Conservation (phyloP, 306 rosid species). For the Lupinus albus region DNA sequence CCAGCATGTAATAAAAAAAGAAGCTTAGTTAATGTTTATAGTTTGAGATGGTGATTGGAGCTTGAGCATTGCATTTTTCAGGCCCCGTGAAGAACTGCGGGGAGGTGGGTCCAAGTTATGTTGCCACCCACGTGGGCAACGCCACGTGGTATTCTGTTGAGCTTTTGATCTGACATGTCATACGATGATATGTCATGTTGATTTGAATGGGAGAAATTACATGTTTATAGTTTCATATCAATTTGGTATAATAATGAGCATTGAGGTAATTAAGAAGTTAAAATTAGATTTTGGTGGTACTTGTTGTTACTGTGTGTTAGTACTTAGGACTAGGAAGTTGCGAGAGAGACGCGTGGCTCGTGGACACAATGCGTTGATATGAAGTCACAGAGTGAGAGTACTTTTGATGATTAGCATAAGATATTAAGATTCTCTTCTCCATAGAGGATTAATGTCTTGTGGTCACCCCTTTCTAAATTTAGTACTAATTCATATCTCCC, state of each 20-base stretch:
- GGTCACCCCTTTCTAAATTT: slow-evolving; percentile 29
- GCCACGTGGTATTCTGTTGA: slow-evolving; percentile 23
- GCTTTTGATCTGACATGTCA: slow-evolving; percentile 26
- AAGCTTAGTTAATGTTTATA: too few species aligned
- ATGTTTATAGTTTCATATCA: too few species aligned
- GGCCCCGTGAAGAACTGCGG: slow-evolving; percentile 33
- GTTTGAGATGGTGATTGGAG: too few species aligned
- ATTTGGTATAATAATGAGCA: too few species aligned
- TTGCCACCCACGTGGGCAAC: slow-evolving; percentile 25
- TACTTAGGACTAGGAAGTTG: slow-evolving; percentile 33
- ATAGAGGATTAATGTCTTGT: slow-evolving; percentile 21
- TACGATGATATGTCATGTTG: neutral
- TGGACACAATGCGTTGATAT: neutral
- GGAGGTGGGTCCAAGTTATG: slow-evolving; percentile 36
- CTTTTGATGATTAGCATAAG: slow-evolving; percentile 13
- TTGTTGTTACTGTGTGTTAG: too few species aligned
- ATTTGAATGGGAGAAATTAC: too few species aligned
- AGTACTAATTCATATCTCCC: neutral
- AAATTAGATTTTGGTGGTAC: too few species aligned
- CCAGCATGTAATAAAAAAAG: too few species aligned
- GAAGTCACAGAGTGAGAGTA: neutral
- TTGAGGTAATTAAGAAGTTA: too few species aligned
- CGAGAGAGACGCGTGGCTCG: neutral
- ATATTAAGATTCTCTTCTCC: slow-evolving; percentile 3
- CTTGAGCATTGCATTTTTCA: neutral